phyloP scores from a whole-genome alignment of 78 protist species.

The Speleostelium caveatum region DNA sequence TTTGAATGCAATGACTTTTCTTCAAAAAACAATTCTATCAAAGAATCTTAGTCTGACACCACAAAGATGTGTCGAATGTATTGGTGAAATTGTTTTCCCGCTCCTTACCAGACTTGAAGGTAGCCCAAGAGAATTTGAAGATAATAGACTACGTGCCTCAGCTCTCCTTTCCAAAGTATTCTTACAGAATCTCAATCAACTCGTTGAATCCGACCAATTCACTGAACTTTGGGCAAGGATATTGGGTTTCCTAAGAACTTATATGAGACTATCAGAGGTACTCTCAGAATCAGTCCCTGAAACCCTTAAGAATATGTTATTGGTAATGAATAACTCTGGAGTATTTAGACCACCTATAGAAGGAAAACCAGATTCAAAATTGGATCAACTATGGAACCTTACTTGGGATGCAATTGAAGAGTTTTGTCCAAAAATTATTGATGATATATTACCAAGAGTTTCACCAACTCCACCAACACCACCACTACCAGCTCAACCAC shows the following conservation, averaged over 20 bases:
- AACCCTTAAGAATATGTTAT: slow-evolving; percentile 85
- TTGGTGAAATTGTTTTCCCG: slow-evolving; percentile 76
- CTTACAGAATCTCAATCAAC: slow-evolving; percentile 57
- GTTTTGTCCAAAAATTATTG: slow-evolving; percentile 68
- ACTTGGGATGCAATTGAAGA: slow-evolving; percentile 50
- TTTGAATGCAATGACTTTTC: slow-evolving; percentile 56
- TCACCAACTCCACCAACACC: slow-evolving; percentile 12
- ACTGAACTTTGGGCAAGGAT: slow-evolving; percentile 52
- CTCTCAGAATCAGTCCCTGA: slow-evolving; percentile 88
- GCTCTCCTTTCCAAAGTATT: slow-evolving; percentile 75
- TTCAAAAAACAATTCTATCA: slow-evolving; percentile 57
- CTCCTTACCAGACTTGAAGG: slow-evolving; percentile 18
- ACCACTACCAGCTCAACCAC: slow-evolving; percentile 14
- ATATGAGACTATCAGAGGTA: slow-evolving; percentile 61
- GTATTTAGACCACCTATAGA: slow-evolving; percentile 67
- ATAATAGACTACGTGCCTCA: slow-evolving; percentile 73
- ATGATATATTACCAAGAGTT: slow-evolving; percentile 59
- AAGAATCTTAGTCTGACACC: slow-evolving; percentile 14
- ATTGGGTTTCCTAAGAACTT: slow-evolving; percentile 19
- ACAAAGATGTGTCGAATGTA: slow-evolving; percentile 25
- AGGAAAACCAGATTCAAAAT: background rate
- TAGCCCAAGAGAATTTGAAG: slow-evolving; percentile 43
- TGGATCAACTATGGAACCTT: slow-evolving; percentile 52
- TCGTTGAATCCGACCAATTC: slow-evolving; percentile 20
- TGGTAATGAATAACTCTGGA: slow-evolving; percentile 83